A percentile compares a stretch with the other conserved stretches of the same genome.
These are phyloP conservation scores for Coprinellus micaceus DNA, from an alignment of 768 basidiomycete genomes.

Conservation along the genomic window DNA sequence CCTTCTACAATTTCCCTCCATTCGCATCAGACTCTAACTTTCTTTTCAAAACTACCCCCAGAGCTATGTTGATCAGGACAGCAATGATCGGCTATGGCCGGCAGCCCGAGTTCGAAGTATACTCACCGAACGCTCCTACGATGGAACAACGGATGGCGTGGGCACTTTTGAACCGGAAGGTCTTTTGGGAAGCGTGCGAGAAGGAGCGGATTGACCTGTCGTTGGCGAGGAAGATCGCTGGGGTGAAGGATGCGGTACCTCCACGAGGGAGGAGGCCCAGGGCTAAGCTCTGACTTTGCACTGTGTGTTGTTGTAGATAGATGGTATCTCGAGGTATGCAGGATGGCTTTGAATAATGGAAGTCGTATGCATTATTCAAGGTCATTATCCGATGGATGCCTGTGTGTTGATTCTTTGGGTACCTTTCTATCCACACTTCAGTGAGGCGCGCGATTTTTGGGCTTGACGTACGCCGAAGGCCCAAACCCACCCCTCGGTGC, in stretches of 20 bases:
- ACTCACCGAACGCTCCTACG: slow-evolving; percentile 30
- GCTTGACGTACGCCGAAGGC: too few relatives aligned
- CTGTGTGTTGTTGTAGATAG: too few relatives aligned
- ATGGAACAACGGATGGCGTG: slow-evolving; percentile 41
- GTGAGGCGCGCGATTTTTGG: too few relatives aligned
- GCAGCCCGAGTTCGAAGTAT: slow-evolving; percentile 41
- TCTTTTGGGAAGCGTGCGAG: slow-evolving; percentile 36
- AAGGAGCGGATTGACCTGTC: slow-evolving; percentile 36
- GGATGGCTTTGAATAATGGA: too few relatives aligned
- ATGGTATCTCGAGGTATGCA: too few relatives aligned
- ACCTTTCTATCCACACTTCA: too few relatives aligned
- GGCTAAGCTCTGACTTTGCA: slow-evolving; percentile 8
- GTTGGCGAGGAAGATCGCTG: slow-evolving; percentile 24
- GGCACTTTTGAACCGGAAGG: slow-evolving; percentile 34
- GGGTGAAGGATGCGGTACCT: slow-evolving; percentile 14
- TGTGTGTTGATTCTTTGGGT: too few relatives aligned
- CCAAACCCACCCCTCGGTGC: too few relatives aligned
- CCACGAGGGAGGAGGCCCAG: slow-evolving; percentile 9
- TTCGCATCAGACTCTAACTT: neutral
- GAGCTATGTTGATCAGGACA: slow-evolving; percentile 43
- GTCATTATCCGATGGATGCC: too few relatives aligned
- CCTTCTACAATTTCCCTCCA: neutral
- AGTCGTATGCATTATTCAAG: too few relatives aligned
- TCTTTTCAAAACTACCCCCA: slow-evolving; percentile 13
- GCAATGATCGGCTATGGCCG: slow-evolving; percentile 44